Evolutionary conservation across 2,329 filamentous ascomycete genomes (phyloP).

Genomic region (Fusarium hainanense): DNA sequence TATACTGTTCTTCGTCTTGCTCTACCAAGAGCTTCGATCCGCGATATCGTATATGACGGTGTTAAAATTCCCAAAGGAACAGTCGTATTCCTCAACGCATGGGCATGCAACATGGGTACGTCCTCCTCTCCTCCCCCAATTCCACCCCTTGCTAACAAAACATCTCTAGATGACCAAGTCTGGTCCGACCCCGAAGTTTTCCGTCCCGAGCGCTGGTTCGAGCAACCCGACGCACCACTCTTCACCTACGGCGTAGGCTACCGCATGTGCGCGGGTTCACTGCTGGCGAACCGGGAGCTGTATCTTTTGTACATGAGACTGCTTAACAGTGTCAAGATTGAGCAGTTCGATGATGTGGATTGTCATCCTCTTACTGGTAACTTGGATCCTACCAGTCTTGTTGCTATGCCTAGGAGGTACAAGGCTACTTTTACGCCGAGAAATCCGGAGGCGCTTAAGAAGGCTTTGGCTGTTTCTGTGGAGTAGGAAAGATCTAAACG

Average conservation of each 20-base stretch:
- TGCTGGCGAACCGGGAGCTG: conserved; percentile 70
- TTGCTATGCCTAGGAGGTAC: conserved; percentile 69
- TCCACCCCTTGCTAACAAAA: neutral
- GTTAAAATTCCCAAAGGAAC: conserved; percentile 70
- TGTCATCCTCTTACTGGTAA: conserved; percentile 69
- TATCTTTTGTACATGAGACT: conserved; percentile 73
- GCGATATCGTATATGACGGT: conserved; percentile 68
- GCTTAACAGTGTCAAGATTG: conserved; percentile 69
- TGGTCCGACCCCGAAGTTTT: conserved; percentile 65
- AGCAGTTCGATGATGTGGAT: conserved; percentile 64
- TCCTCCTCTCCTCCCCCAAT: neutral
- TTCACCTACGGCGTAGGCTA: conserved; percentile 75
- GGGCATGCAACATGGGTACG: conserved; percentile 76
- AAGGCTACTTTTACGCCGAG: conserved; percentile 68
- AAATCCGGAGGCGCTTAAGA: conserved; percentile 32
- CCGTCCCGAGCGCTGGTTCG: conserved; percentile 66
- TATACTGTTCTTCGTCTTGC: conserved; percentile 72
- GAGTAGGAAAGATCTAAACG: neutral
- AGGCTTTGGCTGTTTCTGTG: conserved; percentile 13
- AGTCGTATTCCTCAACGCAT: conserved; percentile 73
- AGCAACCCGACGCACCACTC: conserved; percentile 69
- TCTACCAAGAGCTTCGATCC: conserved; percentile 70
- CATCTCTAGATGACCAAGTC: conserved; percentile 23
- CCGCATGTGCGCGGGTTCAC: conserved; percentile 71
- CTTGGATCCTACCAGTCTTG: conserved; percentile 70